Evolutionary conservation across 306 rosid species (phyloP).

Genomic region (Trifolium subterraneum): DNA sequence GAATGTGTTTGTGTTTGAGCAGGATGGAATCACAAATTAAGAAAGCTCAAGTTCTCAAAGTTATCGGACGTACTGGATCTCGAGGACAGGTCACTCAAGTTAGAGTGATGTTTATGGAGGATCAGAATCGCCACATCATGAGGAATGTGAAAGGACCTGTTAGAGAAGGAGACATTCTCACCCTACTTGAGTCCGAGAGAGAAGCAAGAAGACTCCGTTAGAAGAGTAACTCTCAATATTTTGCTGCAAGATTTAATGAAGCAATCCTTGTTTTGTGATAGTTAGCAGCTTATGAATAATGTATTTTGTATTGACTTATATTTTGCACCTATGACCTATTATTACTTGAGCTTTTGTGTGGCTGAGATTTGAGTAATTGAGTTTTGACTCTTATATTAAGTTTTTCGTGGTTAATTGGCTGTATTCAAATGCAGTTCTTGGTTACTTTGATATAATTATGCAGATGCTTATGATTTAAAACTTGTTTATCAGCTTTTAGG

Average conservation of each 20-base stretch:
- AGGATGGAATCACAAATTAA: neutral
- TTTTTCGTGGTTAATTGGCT: neutral
- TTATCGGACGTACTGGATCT: slow-evolving; percentile 1
- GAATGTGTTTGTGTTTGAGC: neutral
- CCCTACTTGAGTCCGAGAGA: neutral
- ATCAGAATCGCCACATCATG: neutral
- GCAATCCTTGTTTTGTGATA: neutral
- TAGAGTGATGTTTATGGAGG: neutral
- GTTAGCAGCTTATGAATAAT: neutral
- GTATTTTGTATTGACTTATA: neutral
- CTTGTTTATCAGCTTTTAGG: neutral
- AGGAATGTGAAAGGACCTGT: neutral
- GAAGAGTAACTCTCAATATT: neutral
- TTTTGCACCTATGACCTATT: neutral
- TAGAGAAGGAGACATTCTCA: neutral
- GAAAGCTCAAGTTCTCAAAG: neutral
- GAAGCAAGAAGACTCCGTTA: neutral
- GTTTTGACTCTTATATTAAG: neutral
- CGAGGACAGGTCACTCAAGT: slow-evolving; percentile 2
- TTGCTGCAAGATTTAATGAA: neutral
- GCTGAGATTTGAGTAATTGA: neutral
- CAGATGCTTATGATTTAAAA: neutral
- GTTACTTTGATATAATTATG: neutral
- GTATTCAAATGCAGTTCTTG: neutral
- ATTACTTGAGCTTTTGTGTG: neutral